These are phyloP conservation scores for Cupressus sempervirens DNA, from an alignment of 75 land plant genomes.

Conservation along the genomic window DNA sequence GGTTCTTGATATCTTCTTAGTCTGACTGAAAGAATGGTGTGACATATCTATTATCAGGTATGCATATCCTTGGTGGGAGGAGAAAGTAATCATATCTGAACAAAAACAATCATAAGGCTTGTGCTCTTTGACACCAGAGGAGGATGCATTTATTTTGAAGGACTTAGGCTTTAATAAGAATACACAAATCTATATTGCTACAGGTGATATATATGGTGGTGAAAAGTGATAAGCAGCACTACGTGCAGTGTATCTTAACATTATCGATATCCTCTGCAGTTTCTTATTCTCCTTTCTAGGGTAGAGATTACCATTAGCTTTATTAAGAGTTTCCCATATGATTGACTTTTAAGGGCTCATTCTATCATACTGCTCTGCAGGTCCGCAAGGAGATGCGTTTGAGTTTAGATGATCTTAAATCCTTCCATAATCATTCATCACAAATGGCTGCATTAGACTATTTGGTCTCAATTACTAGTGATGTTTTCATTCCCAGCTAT, in stretches of 20 bases:
- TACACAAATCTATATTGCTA: constrained; percentile 81
- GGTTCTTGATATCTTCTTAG: constrained; percentile 2
- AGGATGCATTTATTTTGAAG: constrained; percentile 56
- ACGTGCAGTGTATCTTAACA: constrained; percentile 60
- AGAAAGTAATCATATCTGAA: constrained; percentile 78
- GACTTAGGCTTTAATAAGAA: constrained; percentile 66
- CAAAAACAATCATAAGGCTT: constrained; percentile 70
- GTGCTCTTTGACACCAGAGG: constrained; percentile 94
- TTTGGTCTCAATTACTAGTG: constrained; percentile 79
- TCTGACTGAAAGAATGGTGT: not conserved
- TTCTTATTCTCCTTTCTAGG: not conserved
- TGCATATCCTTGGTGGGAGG: constrained; percentile 97
- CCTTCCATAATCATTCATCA: constrained; percentile 72
- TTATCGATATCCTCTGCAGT: constrained; percentile 32
- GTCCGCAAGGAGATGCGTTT: constrained; percentile 81
- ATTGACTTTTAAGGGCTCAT: not conserved
- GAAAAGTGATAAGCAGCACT: constrained; percentile 51
- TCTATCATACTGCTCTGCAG: constrained; percentile 22
- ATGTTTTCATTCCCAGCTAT: constrained; percentile 82
- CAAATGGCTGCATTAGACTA: constrained; percentile 98
- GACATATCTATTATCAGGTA: constrained; percentile 66
- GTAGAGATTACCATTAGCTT: not conserved
- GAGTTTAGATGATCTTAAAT: constrained; percentile 50
- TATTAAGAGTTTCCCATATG: not conserved
- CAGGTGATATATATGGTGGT: constrained; percentile 89